Percentiles rank a stretch among this genome's conserved stretches.
phyloP scores from a whole-genome alignment of 352 stramenopile genomes.

The Globisporangium paddicum region DNA sequence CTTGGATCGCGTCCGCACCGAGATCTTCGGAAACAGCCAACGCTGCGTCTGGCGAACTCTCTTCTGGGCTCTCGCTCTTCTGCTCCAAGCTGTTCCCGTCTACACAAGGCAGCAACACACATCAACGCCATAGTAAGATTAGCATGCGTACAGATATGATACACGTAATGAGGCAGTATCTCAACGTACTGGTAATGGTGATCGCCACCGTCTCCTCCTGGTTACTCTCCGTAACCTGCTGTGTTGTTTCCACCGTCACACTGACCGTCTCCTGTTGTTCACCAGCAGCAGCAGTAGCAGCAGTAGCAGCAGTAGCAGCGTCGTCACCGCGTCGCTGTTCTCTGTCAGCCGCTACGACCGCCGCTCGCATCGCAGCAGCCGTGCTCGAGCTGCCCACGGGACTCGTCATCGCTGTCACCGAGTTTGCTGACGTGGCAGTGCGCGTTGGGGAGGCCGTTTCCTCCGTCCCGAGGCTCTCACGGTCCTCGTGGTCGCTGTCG shows the following conservation, averaged over 20 bases:
- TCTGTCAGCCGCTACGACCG: not conserved
- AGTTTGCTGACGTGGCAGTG: conserved; percentile 1
- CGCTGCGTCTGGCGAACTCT: not conserved
- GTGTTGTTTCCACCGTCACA: not conserved
- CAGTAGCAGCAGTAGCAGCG: not conserved
- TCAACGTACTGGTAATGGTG: conserved; percentile 3
- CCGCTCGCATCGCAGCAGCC: not conserved
- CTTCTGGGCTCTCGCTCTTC: conserved; percentile 8
- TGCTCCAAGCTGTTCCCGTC: conserved; percentile 3
- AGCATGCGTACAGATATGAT: not conserved
- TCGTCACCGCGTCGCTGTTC: not conserved
- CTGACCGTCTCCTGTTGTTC: not conserved
- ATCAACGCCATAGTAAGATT: not conserved
- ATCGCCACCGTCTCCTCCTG: conserved; percentile 1
- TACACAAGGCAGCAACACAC: not conserved
- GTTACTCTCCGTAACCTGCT: conserved; percentile 2
- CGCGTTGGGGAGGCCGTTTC: not conserved
- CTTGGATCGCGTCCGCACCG: conserved; percentile 36
- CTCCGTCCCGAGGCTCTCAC: conserved; percentile 22
- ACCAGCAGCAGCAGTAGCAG: not conserved
- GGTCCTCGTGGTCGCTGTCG: conserved; percentile 13
- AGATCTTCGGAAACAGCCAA: conserved; percentile 15
- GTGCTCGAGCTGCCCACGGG: not conserved
- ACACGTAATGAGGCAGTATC: not conserved
- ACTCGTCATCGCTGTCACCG: conserved; percentile 5